Evolutionary conservation across 164 flowering plant genomes (phyloP).

Genomic region (Stephania japonica): DNA sequence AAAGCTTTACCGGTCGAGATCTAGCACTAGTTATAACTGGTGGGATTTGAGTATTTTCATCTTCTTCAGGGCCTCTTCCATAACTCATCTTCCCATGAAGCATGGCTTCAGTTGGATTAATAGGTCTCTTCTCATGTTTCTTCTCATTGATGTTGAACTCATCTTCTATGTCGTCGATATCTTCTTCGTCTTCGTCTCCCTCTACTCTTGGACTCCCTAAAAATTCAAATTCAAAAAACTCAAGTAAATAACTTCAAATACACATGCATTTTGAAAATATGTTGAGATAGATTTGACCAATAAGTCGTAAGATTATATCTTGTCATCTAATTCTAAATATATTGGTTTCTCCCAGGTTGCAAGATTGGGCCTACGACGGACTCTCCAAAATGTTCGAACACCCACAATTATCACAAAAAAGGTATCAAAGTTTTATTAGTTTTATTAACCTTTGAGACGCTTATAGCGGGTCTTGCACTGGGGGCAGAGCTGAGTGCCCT

Average conservation of each 20-base stretch:
- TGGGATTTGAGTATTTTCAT: constrained; percentile 62
- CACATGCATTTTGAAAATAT: background rate
- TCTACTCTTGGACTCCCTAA: constrained; percentile 92
- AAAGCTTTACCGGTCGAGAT: constrained; percentile 45
- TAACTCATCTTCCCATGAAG: constrained; percentile 96
- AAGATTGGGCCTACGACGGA: no score
- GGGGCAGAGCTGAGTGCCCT: constrained; percentile 85
- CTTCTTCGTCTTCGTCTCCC: constrained; percentile 98
- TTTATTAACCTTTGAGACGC: constrained; percentile 74
- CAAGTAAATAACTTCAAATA: background rate
- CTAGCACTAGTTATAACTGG: constrained; percentile 48
- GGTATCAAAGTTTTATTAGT: background rate
- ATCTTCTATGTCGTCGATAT: constrained; percentile 82
- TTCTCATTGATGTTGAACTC: constrained; percentile 84
- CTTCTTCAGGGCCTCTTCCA: constrained; percentile 86
- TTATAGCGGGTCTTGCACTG: constrained; percentile 97
- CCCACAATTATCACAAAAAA: no score
- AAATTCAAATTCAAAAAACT: background rate
- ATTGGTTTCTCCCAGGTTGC: no score
- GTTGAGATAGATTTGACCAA: no score
- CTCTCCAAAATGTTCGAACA: no score
- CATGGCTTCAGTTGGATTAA: constrained; percentile 53
- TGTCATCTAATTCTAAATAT: no score
- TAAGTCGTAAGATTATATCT: no score
- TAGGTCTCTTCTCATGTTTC: constrained; percentile 42